These are phyloP conservation scores for Astrephomene gubernaculifera DNA, from an alignment of 139 green algal genomes.

Conservation along the genomic window DNA sequence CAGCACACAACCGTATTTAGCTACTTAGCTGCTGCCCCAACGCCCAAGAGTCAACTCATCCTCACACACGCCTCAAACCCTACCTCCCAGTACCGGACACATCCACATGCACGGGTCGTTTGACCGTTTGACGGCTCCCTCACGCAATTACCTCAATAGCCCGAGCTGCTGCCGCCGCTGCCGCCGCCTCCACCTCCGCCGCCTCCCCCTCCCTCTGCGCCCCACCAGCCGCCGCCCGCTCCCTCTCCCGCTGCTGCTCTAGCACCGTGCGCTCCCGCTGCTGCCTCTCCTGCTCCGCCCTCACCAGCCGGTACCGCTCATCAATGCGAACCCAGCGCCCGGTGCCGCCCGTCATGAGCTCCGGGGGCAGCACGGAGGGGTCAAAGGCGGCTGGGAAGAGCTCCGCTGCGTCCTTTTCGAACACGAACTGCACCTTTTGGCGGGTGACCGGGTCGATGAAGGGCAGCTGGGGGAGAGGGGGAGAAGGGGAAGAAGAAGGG, in stretches of 20 bases:
- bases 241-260: not conserved
- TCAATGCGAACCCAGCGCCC: slow-evolving; percentile 29
- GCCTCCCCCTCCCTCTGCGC: not conserved
- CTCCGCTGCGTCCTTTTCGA: slow-evolving; percentile 33
- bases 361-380: slow-evolving; percentile 23
- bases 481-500: no score
- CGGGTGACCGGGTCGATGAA: slow-evolving; percentile 68
- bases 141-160: not conserved
- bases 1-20: no score
- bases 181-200: not conserved
- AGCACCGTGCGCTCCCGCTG: not conserved
- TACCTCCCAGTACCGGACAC: no score
- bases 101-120: no score
- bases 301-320: slow-evolving; percentile 2
- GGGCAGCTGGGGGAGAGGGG: slow-evolving; percentile 31
- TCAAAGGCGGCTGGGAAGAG: slow-evolving; percentile 7
- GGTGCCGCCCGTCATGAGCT: slow-evolving; percentile 25
- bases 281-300: not conserved
- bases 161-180: not conserved
- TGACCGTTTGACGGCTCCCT: no score
- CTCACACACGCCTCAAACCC: no score
- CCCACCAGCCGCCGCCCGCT: not conserved
- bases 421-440: slow-evolving; percentile 63
- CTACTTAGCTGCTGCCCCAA: no score
- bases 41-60: no score